phyloP scores from a whole-genome alignment of 768 basidiomycete species.

The Mycena vulgaris region DNA sequence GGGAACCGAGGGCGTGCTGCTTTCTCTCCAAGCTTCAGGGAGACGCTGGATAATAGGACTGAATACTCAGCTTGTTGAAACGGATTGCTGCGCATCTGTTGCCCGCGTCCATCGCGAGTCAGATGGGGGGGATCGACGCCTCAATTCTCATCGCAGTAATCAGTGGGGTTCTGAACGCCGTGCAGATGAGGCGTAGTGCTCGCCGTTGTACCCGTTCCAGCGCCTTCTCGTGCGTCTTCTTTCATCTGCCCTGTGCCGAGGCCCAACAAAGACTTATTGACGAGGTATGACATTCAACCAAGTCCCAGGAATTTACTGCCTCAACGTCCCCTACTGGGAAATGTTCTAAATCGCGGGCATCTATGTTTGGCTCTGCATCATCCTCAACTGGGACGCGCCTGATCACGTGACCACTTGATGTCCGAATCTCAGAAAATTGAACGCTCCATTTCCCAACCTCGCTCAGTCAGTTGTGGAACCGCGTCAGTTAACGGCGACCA shows the following conservation, averaged over 20 bases:
- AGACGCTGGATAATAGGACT: conserved; percentile 43
- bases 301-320: no score
- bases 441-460: no score
- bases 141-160: conserved; percentile 50
- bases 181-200: conserved; percentile 49
- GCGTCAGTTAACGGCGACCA: no score
- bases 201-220: conserved; percentile 48
- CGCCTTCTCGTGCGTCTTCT: conserved; percentile 39
- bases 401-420: no score
- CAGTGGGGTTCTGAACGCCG: conserved; percentile 51
- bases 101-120: conserved; percentile 27
- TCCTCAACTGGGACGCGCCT: no score
- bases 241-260: conserved; percentile 50
- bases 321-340: no score
- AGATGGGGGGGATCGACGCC: conserved; percentile 50
- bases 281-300: no score
- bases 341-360: no score
- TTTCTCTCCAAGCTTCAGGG: conserved; percentile 33
- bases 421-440: no score
- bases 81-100: conserved; percentile 37
- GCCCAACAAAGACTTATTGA: no score
- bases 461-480: no score
- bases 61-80: conserved; percentile 42
- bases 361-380: no score
- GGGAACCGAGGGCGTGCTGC: conserved; percentile 20